Evolutionary conservation across 2,329 filamentous ascomycete species (phyloP).

Genomic region (Raffaelea arxii): DNA sequence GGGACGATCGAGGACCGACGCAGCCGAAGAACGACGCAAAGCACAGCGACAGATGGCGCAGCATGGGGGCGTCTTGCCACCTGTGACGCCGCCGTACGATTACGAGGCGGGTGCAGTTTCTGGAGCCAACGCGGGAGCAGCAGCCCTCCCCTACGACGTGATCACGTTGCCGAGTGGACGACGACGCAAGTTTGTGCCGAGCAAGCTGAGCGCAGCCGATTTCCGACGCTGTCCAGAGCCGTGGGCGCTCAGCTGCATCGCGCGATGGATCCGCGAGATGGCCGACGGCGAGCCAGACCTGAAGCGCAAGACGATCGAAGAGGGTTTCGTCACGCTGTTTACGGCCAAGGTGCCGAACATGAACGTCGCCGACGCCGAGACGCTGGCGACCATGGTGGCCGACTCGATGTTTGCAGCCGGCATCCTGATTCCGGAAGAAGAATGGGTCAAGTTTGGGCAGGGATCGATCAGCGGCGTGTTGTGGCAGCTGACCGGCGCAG

Average conservation of each 20-base stretch:
- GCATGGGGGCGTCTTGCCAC: constrained; percentile 37
- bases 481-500: constrained; percentile 83
- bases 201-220: constrained; percentile 71
- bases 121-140: too few relatives aligned
- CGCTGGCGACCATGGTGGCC: constrained; percentile 67
- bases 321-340: constrained; percentile 81
- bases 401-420: constrained; percentile 69
- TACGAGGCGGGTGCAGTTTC: constrained; percentile 47
- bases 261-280: constrained; percentile 78
- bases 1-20: constrained; percentile 90
- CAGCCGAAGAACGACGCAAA: constrained; percentile 58
- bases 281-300: constrained; percentile 86
- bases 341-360: constrained; percentile 94
- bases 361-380: constrained; percentile 95
- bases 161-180: constrained; percentile 70
- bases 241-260: constrained; percentile 86
- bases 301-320: constrained; percentile 72
- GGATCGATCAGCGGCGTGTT: constrained; percentile 80
- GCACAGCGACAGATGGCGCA: constrained; percentile 40
- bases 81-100: too few relatives aligned
- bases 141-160: constrained; percentile 63
- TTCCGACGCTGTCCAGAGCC: constrained; percentile 80
- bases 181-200: constrained; percentile 70
- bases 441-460: constrained; percentile 90
- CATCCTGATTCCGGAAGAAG: constrained; percentile 78